Evolutionary conservation across 148 eudicot genomes (phyloP).

Genomic region (Beta vulgaris): DNA sequence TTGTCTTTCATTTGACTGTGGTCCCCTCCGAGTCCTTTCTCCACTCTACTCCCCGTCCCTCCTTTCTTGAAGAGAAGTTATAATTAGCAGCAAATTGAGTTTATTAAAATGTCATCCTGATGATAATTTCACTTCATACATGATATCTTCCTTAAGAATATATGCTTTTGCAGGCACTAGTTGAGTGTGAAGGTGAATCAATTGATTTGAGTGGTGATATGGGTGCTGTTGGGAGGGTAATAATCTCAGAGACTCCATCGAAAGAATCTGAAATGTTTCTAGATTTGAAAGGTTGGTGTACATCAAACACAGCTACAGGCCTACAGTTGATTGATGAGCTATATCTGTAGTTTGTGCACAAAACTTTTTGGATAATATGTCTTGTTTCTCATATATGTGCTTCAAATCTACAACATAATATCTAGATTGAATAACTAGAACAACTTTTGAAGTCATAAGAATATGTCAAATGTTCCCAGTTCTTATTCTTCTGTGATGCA

Average conservation of each 20-base stretch:
- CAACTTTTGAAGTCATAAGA: not conserved
- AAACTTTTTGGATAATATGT: not conserved
- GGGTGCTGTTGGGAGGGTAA: constrained; percentile 91
- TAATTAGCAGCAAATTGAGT: constrained; percentile 4
- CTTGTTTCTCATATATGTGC: not conserved
- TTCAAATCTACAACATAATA: not conserved
- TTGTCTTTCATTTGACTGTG: not conserved
- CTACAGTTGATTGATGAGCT: not conserved
- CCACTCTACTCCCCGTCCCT: not conserved
- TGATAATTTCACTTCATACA: not conserved
- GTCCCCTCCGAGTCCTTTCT: not conserved
- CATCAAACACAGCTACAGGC: not conserved
- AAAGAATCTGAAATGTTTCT: constrained; percentile 64
- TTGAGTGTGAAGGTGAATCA: constrained; percentile 97
- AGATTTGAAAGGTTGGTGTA: constrained; percentile 74
- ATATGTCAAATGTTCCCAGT: not conserved
- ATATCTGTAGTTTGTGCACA: not conserved
- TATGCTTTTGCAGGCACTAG: constrained; percentile 65
- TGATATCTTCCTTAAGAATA: not conserved
- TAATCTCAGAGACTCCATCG: constrained; percentile 61
- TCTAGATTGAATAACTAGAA: not conserved
- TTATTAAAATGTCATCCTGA: not conserved
- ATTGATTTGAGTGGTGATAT: constrained; percentile 98
- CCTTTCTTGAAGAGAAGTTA: not conserved
- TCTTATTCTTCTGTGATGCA: not conserved